Conservation (phyloP, 805 yeast species). For the Ogataea polymorpha region DNA sequence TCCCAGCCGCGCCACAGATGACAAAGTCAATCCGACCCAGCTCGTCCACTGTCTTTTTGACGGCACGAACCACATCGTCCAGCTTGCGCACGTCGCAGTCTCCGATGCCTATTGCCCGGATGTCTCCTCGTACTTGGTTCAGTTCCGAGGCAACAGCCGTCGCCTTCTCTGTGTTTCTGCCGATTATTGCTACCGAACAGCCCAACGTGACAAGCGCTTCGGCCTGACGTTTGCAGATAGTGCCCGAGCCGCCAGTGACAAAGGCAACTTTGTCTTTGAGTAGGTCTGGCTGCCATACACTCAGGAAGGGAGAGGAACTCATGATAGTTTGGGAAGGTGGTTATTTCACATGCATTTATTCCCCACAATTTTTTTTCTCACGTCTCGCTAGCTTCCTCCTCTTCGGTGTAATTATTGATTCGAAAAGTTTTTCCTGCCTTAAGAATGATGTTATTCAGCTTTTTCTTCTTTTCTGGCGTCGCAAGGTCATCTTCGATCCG, state of each 20-base stretch:
- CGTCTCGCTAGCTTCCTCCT: constrained; percentile 4
- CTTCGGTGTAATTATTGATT: constrained; percentile 9
- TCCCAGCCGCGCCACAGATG: constrained; percentile 96
- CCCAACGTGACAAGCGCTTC: constrained; percentile 83
- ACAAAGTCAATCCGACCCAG: constrained; percentile 83
- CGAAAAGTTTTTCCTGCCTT: constrained; percentile 21
- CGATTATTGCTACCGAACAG: constrained; percentile 82
- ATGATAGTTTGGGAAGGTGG: neutral
- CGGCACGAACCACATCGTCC: constrained; percentile 59
- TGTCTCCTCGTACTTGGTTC: constrained; percentile 50
- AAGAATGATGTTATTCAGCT: constrained; percentile 17
- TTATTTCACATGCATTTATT: constrained; percentile 7
- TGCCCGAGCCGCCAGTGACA: constrained; percentile 95
- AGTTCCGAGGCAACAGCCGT: constrained; percentile 66
- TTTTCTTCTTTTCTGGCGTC: constrained; percentile 23
- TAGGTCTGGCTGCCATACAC: constrained; percentile 51
- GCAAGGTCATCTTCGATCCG: constrained; percentile 8
- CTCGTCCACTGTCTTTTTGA: constrained; percentile 55
- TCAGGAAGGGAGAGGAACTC: constrained; percentile 7
- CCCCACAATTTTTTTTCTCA: constrained; percentile 6
- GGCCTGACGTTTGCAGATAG: constrained; percentile 88
- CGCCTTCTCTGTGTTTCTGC: constrained; percentile 71
- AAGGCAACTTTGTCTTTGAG: constrained; percentile 85
- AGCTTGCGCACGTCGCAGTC: constrained; percentile 77
- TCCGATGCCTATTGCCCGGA: constrained; percentile 68